Base-by-base conservation (phyloP, 441 rosid genomes). In the Corymbia calophylla region DNA sequence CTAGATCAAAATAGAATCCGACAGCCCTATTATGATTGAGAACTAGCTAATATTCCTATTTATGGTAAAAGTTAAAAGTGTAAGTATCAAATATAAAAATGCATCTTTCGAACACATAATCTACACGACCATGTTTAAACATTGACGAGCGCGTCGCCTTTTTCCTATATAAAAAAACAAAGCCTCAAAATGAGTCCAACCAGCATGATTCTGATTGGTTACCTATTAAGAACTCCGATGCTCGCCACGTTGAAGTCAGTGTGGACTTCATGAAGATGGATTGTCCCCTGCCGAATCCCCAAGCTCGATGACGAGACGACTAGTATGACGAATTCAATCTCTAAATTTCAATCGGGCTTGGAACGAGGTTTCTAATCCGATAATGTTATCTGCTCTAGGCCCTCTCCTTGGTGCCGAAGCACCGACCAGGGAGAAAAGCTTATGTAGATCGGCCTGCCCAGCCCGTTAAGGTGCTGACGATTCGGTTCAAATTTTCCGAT, bases 181-280 rank as follows among this genome's bases (percentile, higher is more conserved):
- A 62, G 18, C 17, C 14, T 29, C 32, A 14, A 29, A 62, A 29
- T 29, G 70, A 62, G 32, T 62, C 32, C 32, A 62, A 62, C 9
- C 6, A 1, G 18, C 2, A 17, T 7, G n/a, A n/a, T 29, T 29
- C 14, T 4, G 18, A 62, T 62, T 62, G 0, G 4, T 6, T 29
- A 29, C 32, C 2, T 2, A 29, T 62, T 62, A 2, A 62, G 6
- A 15, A 14, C 17, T 3, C 18, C 3, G 4, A 62, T 29, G n/a
- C n/a, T 60, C 66, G 13, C 31, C 66, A 3, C 6, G n/a, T 27
- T 29, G 4, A 17, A n/a, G 18, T n/a, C 16, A 9, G 19, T 62
- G 14, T n/a, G 15, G 31, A n/a, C 19, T 6, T 62, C 17, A 6
- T 29, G 32, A 29, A 29, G 32, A 62, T 62, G 31, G 15, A 60